Evolutionary conservation across 441 rosid genomes (phyloP), one percentile per base, ranked within the genome.

Genomic region (Pelargonium myrrhifolium): DNA sequence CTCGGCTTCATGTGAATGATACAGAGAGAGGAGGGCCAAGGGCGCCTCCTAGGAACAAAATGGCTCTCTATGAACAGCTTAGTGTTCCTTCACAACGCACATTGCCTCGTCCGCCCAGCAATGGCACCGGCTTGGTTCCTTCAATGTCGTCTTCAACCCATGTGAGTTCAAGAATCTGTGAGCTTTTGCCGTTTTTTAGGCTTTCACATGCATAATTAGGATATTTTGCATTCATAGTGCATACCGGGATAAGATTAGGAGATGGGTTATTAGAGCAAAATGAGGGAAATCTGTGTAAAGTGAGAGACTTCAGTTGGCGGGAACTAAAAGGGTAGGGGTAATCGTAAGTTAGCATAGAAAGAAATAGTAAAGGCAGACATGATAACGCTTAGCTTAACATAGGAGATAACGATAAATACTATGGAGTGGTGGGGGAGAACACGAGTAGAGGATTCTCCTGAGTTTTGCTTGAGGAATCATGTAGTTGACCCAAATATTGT

Each of bases 21-120:
- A 71, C 90, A 18, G 96, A 84, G 39, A 86, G 86, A 76, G 88
- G 93, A 77, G 97, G 98, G 66, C 98, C 92, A 18, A 88, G 92
- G 73, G 96, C 96, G n/a, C 97, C 98, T 69, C 97, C 98, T 11
- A 84, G 97, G 84, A 93, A 93, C 75, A 90, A 93, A 87, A 93
- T 93, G 98, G 98, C 98, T 37, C 96, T 90, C 35, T 90, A 93
- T 74, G 98, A 93, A 77, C 98, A 89, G 71, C 92, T 93, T 39
- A 85, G 87, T 66, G 78, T 87, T 56, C 97, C 98, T 74, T 84
- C 93, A 66, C 94, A 90, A 65, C 86, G 89, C 12, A 61, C 71
- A 53, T 70, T 79, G 77, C 86, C 90, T 72, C 72, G 74, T 71
- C 73, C 78, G 0, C 65, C 75, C 12, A 69, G 68, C 45, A 78